Conservation (phyloP, 768 basidiomycete species). For the Chalciporus piperatus region DNA sequence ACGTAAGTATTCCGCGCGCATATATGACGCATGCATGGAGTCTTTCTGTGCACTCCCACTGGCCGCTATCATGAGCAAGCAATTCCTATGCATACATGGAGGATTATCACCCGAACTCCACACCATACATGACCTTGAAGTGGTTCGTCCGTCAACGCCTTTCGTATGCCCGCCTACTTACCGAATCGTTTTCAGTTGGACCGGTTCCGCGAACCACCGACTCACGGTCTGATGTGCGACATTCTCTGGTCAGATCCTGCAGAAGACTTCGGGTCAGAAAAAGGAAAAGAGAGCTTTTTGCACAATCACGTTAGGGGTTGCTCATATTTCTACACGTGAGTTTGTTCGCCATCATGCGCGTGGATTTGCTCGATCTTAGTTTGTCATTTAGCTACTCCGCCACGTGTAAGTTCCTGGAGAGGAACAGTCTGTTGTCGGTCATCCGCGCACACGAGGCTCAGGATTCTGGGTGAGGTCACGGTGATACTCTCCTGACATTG, state of each 20-base stretch:
- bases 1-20: slow-evolving; percentile 72
- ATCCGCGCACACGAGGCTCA: slow-evolving; percentile 98
- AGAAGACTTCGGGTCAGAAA: slow-evolving; percentile 70
- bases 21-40: slow-evolving; percentile 74
- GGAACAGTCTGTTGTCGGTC: slow-evolving; percentile 86
- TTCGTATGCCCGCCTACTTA: background rate
- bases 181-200: slow-evolving; percentile 46
- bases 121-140: slow-evolving; percentile 63
- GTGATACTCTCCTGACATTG: slow-evolving; percentile 15
- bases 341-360: background rate
- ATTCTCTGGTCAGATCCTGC: slow-evolving; percentile 74
- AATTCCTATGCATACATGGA: slow-evolving; percentile 75
- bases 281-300: slow-evolving; percentile 59
- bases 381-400: slow-evolving; percentile 63
- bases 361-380: background rate
- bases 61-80: slow-evolving; percentile 78
- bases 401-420: slow-evolving; percentile 89
- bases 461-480: slow-evolving; percentile 90
- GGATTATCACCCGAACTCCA: slow-evolving; percentile 69
- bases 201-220: slow-evolving; percentile 71
- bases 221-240: slow-evolving; percentile 72
- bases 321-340: slow-evolving; percentile 73
- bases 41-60: slow-evolving; percentile 70
- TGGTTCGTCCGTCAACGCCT: slow-evolving; percentile 35
- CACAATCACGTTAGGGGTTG: slow-evolving; percentile 76